Evolutionary conservation across 2,329 filamentous ascomycete genomes (phyloP), one percentile per base, ranked within the genome.

Genomic region (Neophaeococcomyces aloes): DNA sequence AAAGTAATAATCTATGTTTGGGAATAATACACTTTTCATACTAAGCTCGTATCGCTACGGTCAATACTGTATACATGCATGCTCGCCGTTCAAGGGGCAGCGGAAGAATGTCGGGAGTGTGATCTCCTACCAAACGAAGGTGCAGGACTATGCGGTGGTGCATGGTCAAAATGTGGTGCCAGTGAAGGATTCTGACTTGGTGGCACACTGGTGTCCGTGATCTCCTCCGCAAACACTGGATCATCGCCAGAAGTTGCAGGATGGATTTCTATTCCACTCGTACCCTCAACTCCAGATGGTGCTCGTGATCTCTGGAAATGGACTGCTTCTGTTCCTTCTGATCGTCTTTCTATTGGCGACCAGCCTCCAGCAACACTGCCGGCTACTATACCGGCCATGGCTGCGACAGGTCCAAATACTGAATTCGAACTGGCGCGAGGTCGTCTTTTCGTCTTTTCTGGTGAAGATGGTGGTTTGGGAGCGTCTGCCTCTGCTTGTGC

Each of bases 311-410:
- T 53, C 1, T 63, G 59, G 49, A 68, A 65, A 11, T 56, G 59
- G 43, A 64, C 55, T 3, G 61, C 56, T 42, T 66, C 64, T 17
- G 41, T 45, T 32, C 55, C 53, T 31, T 52, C 50, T 17, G 46
- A 30, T 5, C 56, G 48, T 42, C 71, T 63, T 48, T 78, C 76
- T 42, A 79, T 75, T 0, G 67, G 78, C 29, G 76, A 79, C 75
- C 75, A 81, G 32, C 76, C 77, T 32, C 54, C 54, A 32, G 70
- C 76, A 51, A 81, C 71, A 57, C 75, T 78, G 42, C 78, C 77
- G n/a, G 77, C 78, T 29, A 81, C 70, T 37, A 81, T 69, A 52
- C 78, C 78, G 18, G 76, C 77, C 76, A 80, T 79, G 29, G 77
- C 78, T 35, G 75, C 69, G 11, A 75, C 76, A 7, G 77, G 72